Evolutionary conservation across 257 asterid genomes (phyloP).

Genomic region (Solanum neorickii): DNA sequence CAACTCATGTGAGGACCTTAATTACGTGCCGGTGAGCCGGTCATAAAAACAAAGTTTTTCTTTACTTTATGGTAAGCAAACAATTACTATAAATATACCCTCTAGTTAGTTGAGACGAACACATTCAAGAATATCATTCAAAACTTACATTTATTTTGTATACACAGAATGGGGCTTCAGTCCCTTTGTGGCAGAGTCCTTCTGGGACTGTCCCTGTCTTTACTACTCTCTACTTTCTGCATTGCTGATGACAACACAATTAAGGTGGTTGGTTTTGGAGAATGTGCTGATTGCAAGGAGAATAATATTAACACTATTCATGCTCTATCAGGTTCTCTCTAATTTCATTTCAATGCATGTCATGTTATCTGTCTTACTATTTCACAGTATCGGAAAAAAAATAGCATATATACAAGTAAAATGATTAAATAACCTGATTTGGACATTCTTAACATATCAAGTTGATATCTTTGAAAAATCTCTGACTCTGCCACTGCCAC

Average conservation of each 20-base stretch:
- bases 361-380: neutral
- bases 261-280: slow-evolving; percentile 31
- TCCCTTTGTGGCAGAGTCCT: slow-evolving; percentile 7
- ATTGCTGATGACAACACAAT: slow-evolving; percentile 15
- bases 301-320: slow-evolving; percentile 16
- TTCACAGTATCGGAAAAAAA: too few relatives aligned
- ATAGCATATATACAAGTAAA: too few relatives aligned
- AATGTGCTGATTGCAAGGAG: slow-evolving; percentile 46
- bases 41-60: neutral
- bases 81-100: neutral
- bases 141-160: neutral
- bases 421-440: too few relatives aligned
- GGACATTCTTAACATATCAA: too few relatives aligned
- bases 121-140: neutral
- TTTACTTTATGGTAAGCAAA: neutral
- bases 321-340: slow-evolving; percentile 30
- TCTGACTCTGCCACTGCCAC: too few relatives aligned
- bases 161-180: slow-evolving; percentile 12
- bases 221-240: slow-evolving; percentile 10
- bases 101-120: neutral
- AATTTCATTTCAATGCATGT: neutral
- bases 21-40: slow-evolving; percentile 36
- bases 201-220: slow-evolving; percentile 12
- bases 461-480: too few relatives aligned
- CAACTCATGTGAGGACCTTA: slow-evolving; percentile 68